phyloP scores from a whole-genome alignment of 1,139 yeast species.

The Geotrichum europaeum region DNA sequence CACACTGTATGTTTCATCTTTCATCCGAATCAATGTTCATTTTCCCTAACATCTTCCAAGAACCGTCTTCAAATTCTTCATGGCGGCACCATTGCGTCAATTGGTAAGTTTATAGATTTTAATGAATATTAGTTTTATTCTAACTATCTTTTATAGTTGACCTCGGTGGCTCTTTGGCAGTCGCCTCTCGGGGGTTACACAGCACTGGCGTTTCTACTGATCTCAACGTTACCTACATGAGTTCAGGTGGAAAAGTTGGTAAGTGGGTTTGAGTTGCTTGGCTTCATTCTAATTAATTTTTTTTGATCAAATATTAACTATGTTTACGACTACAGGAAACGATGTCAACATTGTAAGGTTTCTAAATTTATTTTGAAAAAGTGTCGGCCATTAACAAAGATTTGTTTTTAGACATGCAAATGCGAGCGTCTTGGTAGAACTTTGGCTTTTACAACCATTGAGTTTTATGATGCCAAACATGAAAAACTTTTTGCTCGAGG shows the following conservation, averaged over 20 bases:
- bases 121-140: background rate
- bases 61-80: constrained; percentile 39
- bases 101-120: constrained; percentile 19
- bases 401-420: constrained; percentile 27
- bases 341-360: constrained; percentile 23
- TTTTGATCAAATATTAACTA: background rate
- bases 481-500: constrained; percentile 39
- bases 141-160: constrained; percentile 31
- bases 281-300: background rate
- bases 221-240: constrained; percentile 37
- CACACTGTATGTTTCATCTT: constrained; percentile 32
- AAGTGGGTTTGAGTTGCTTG: constrained; percentile 11
- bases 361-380: no score
- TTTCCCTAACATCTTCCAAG: constrained; percentile 19
- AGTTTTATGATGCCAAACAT: constrained; percentile 29
- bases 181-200: constrained; percentile 39
- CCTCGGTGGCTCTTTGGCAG: constrained; percentile 43
- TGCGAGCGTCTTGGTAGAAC: constrained; percentile 38
- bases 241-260: constrained; percentile 40
- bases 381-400: background rate
- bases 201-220: constrained; percentile 43
- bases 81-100: constrained; percentile 39
- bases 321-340: constrained; percentile 19
- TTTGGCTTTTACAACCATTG: constrained; percentile 39
- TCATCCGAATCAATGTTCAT: background rate